These are phyloP conservation scores for Coprinopsis cinerea DNA, from an alignment of 768 basidiomycete genomes.

Conservation along the genomic window DNA sequence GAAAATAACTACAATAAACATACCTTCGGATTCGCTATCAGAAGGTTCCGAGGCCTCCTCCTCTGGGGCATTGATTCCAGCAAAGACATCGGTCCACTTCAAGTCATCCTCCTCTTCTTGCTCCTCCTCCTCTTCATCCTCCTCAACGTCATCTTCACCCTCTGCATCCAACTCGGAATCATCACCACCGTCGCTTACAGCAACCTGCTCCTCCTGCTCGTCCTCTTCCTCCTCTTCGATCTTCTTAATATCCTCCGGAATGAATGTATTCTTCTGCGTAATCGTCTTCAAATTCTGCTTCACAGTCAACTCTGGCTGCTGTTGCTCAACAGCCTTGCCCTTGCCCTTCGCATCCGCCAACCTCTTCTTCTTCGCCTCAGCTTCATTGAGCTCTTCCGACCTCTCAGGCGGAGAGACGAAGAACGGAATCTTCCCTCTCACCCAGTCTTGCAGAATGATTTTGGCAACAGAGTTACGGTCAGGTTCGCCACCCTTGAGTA, in stretches of 20 bases:
- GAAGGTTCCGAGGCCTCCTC: slow-evolving; percentile 25
- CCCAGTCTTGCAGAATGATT: slow-evolving; percentile 95
- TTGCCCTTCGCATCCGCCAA: slow-evolving; percentile 49
- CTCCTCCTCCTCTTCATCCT: slow-evolving; percentile 32
- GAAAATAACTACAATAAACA: slow-evolving; percentile 6
- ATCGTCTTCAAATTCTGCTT: slow-evolving; percentile 84
- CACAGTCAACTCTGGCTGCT: slow-evolving; percentile 50
- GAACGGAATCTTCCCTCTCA: slow-evolving; percentile 93
- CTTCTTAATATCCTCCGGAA: slow-evolving; percentile 75
- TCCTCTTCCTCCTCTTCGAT: slow-evolving; percentile 48
- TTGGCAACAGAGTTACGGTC: slow-evolving; percentile 90
- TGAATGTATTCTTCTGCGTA: slow-evolving; percentile 82
- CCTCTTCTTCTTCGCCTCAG: slow-evolving; percentile 51
- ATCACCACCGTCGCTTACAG: slow-evolving; percentile 31
- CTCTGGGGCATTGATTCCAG: slow-evolving; percentile 35
- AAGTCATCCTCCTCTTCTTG: slow-evolving; percentile 50
- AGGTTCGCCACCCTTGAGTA: slow-evolving; percentile 92
- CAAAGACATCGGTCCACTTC: slow-evolving; percentile 85
- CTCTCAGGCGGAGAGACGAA: slow-evolving; percentile 91
- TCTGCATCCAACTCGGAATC: slow-evolving; percentile 40
- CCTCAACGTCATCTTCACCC: slow-evolving; percentile 32
- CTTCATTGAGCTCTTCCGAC: slow-evolving; percentile 59
- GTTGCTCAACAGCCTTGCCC: slow-evolving; percentile 38
- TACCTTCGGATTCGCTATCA: slow-evolving; percentile 16
- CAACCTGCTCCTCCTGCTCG: slow-evolving; percentile 33